phyloP scores from a whole-genome alignment of 805 yeast species.

The Yarrowia hollandica region DNA sequence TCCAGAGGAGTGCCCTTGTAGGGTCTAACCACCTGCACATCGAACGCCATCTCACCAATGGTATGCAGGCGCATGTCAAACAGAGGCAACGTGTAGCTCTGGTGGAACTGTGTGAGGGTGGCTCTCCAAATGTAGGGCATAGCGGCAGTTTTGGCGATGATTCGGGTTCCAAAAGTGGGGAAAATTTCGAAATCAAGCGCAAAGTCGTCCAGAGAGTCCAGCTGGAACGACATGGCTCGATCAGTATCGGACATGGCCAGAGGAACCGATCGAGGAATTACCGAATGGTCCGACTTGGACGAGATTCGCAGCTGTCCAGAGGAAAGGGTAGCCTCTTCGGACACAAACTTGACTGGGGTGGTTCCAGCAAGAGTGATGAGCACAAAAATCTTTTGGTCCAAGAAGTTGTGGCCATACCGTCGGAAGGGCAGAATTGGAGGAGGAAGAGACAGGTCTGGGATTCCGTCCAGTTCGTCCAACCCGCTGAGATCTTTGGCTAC shows the following conservation, averaged over 20 bases:
- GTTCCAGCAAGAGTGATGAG: slow-evolving; percentile 56
- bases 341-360: slow-evolving; percentile 49
- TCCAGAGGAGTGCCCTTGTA: slow-evolving; percentile 80
- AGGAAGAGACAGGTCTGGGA: slow-evolving; percentile 88
- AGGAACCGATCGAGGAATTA: slow-evolving; percentile 82
- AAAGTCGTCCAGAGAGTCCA: slow-evolving; percentile 72
- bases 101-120: slow-evolving; percentile 35
- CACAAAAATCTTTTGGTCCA: slow-evolving; percentile 83
- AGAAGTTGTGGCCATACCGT: slow-evolving; percentile 92
- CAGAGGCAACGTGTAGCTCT: slow-evolving; percentile 58
- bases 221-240: slow-evolving; percentile 76
- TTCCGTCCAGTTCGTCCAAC: slow-evolving; percentile 57
- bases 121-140: slow-evolving; percentile 53
- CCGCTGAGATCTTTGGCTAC: not conserved
- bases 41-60: slow-evolving; percentile 76
- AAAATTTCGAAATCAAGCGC: slow-evolving; percentile 83
- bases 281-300: slow-evolving; percentile 66
- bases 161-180: slow-evolving; percentile 91
- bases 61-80: slow-evolving; percentile 78
- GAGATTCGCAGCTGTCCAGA: slow-evolving; percentile 72
- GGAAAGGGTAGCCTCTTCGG: slow-evolving; percentile 43
- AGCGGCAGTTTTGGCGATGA: slow-evolving; percentile 86
- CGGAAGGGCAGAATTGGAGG: slow-evolving; percentile 95
- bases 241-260: slow-evolving; percentile 73
- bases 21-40: slow-evolving; percentile 84